Conservation (phyloP, 768 basidiomycete genomes). For the Boletus rufocinnamomeus region DNA sequence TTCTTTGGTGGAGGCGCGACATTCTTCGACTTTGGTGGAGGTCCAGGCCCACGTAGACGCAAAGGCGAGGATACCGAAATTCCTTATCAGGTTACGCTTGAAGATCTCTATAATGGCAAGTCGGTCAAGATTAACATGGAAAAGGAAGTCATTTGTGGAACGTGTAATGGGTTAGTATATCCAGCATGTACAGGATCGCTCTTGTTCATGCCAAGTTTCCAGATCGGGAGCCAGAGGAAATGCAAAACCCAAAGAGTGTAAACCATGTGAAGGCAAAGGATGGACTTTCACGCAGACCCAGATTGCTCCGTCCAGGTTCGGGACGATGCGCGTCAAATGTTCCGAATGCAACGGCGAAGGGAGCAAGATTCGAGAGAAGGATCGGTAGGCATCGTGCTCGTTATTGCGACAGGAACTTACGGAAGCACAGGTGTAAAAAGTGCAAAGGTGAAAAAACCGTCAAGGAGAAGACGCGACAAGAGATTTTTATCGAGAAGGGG, state of each 20-base stretch:
- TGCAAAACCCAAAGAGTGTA: conserved; percentile 84
- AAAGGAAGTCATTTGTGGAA: conserved; percentile 74
- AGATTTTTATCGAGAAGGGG: conserved; percentile 84
- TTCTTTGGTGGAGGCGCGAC: conserved; percentile 64
- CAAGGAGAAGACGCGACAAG: conserved; percentile 87
- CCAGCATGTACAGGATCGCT: background rate
- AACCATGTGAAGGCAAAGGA: conserved; percentile 82
- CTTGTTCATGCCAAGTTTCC: conserved; percentile 10
- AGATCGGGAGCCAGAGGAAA: conserved; percentile 82
- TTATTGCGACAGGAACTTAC: conserved; percentile 4
- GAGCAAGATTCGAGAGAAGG: conserved; percentile 78
- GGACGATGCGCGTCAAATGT: conserved; percentile 58
- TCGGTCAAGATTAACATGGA: conserved; percentile 87
- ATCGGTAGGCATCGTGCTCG: conserved; percentile 52
- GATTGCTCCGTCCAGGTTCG: conserved; percentile 49
- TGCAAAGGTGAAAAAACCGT: conserved; percentile 87
- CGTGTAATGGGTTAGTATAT: conserved; percentile 72
- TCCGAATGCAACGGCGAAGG: conserved; percentile 71
- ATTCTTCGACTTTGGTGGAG: conserved; percentile 68
- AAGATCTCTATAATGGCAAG: conserved; percentile 93
- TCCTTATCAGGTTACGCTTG: conserved; percentile 82
- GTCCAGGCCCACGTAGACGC: conserved; percentile 45
- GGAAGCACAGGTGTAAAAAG: conserved; percentile 77
- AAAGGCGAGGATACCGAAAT: conserved; percentile 76
- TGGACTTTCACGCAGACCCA: conserved; percentile 63